Base-by-base conservation (phyloP, 2,329 filamentous ascomycete species). In the Aspergillus ruber region DNA sequence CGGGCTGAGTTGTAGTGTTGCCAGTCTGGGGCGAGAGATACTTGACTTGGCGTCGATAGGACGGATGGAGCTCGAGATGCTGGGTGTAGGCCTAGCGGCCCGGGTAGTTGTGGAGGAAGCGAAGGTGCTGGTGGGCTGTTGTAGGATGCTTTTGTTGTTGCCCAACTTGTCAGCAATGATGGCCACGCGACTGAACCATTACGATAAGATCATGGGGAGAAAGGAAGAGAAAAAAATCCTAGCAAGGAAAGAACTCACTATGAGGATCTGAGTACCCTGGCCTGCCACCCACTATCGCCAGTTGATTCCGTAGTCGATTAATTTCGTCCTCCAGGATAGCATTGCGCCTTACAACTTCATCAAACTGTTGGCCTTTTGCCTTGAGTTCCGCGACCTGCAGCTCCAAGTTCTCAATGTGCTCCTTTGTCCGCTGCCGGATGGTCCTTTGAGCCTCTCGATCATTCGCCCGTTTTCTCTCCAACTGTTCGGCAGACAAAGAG, bases 401-500 rank as follows among this genome's bases (percentile, higher is more conserved):
- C 56, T 82, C 77, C n/a, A 82, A 70, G 23, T 67, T 68, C 52
- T 81, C 78, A 50, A 81, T 81, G 59, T 80, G 78, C 53, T 80
- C 77, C 54, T 79, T 81, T 38, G 77, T 81, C 50, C 79, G 66
- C 58, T 80, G 76, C 25, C 79, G 75, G 54, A 81, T 82, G 43
- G 77, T 78, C 54, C 78, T 72, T 59, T 82, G 79, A 46, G 79
- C 78, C 62, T 82, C 79, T 51, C 79, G 72, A 60, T 82, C 79
- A 61, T 81, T 81, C 51, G 79, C 79, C 50, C 79, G 71, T 61
- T 82, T 82, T 44, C 79, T 69, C 56, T 81, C 79, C 43, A 82
- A 67, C 57, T 81, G 79, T 49, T 79, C 78, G 27, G 76, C 72
- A 13, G 78, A 79, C 46, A 82, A 67, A 8, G 76, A 77, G 33